A percentile compares a stretch with the other conserved stretches of the same genome.
phyloP scores from a whole-genome alignment of 2,329 filamentous ascomycete species.

The Talaromyces funiculosus region DNA sequence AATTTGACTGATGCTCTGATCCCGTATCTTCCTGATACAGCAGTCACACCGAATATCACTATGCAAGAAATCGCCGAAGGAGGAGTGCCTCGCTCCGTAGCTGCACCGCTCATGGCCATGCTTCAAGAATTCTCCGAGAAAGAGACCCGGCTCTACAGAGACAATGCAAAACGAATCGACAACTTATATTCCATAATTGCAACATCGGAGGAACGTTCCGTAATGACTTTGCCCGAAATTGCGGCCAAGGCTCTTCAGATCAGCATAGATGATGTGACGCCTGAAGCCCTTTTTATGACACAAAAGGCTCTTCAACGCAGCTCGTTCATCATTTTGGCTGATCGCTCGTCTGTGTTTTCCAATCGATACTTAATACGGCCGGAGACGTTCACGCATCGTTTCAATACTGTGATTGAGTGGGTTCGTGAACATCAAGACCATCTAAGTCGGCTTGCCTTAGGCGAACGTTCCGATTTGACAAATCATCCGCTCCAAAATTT shows the following conservation, averaged over 20 bases:
- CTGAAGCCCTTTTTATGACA: conserved; percentile 30
- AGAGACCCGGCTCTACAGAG: conserved; percentile 30
- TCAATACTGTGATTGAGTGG: conserved; percentile 52
- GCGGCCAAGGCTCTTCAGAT: conserved; percentile 30
- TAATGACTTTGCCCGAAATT: conserved; percentile 35
- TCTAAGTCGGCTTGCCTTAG: conserved; percentile 24
- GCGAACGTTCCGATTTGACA: conserved; percentile 22
- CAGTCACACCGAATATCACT: conserved; percentile 23
- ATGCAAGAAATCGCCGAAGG: conserved; percentile 37
- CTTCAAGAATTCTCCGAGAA: conserved; percentile 31
- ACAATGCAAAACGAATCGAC: conserved; percentile 30
- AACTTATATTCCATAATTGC: conserved; percentile 35
- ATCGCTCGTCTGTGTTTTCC: conserved; percentile 29
- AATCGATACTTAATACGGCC: conserved; percentile 47
- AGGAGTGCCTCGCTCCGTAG: conserved; percentile 35
- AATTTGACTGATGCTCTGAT: conserved; percentile 44
- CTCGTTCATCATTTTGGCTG: conserved; percentile 31
- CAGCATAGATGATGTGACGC: conserved; percentile 25
- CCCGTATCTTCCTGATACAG: conserved; percentile 45
- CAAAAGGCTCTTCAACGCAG: conserved; percentile 28
- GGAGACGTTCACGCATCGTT: conserved; percentile 43
- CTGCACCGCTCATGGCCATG: conserved; percentile 30
- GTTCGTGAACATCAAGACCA: conserved; percentile 47
- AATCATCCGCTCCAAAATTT: conserved; percentile 40
- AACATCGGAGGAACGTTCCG: conserved; percentile 29